These are phyloP conservation scores for Xylariaceae sp. DNA, from an alignment of 2,329 filamentous ascomycete species.

Conservation along the genomic window DNA sequence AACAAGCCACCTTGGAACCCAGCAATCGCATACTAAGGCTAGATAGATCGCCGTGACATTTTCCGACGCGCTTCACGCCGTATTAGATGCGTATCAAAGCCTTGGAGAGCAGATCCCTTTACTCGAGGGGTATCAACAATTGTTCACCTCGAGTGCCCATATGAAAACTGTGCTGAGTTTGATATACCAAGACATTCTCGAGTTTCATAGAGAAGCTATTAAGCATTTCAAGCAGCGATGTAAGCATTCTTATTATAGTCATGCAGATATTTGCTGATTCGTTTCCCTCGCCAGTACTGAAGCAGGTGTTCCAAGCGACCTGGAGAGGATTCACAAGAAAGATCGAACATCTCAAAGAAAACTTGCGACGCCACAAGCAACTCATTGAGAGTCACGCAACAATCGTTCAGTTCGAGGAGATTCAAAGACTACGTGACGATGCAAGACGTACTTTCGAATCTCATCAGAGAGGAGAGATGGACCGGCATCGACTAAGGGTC, in stretches of 20 bases:
- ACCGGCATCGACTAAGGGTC: conserved; percentile 12
- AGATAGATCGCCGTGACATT: conserved; percentile 36
- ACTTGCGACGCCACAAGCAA: conserved; percentile 32
- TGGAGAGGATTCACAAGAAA: conserved; percentile 37
- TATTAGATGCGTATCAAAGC: conserved; percentile 42
- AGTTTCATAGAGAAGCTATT: conserved; percentile 41
- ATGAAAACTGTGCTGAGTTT: conserved; percentile 37
- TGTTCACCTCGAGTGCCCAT: conserved; percentile 34
- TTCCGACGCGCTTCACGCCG: conserved; percentile 38
- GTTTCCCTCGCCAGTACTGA: conserved; percentile 29
- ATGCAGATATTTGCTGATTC: conserved; percentile 3
- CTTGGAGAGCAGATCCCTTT: conserved; percentile 44
- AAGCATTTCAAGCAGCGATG: conserved; percentile 32
- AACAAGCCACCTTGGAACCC: not conserved
- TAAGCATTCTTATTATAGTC: conserved; percentile 12
- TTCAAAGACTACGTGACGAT: conserved; percentile 22
- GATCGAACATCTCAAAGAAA: conserved; percentile 34
- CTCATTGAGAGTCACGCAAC: conserved; percentile 38
- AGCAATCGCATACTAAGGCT: not conserved
- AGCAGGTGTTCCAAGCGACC: conserved; percentile 36
- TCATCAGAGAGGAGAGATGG: conserved; percentile 18
- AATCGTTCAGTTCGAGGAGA: conserved; percentile 32
- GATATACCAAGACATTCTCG: conserved; percentile 43
- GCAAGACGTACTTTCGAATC: conserved; percentile 22
- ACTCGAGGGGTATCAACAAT: conserved; percentile 35